Conservation (phyloP, 2,329 filamentous ascomycete genomes). For the Botrytis byssoidea region DNA sequence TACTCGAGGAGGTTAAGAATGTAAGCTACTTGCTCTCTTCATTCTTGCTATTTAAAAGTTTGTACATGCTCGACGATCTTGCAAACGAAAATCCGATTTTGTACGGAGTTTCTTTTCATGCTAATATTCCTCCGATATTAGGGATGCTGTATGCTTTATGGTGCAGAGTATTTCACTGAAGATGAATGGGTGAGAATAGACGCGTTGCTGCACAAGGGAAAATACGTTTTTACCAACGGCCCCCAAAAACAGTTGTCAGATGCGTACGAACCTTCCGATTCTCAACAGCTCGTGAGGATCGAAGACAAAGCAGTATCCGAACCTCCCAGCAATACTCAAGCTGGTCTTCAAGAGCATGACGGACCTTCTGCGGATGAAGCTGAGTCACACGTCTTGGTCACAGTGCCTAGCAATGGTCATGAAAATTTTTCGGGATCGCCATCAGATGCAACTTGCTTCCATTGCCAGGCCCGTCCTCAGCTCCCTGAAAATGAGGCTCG, state of each 20-base stretch:
- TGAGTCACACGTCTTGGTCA: not conserved
- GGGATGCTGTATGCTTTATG: constrained; percentile 33
- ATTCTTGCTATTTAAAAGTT: not conserved
- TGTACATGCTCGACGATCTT: not conserved
- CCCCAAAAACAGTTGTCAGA: constrained; percentile 8
- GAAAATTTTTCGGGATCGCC: not conserved
- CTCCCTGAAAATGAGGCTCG: not conserved
- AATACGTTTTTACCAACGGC: constrained; percentile 34
- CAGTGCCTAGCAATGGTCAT: not conserved
- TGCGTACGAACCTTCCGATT: not conserved
- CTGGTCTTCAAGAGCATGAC: not conserved
- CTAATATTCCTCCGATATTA: not conserved
- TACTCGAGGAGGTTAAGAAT: not conserved
- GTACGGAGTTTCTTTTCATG: not conserved
- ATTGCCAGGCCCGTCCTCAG: not conserved
- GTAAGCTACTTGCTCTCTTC: not conserved
- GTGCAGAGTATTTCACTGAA: constrained; percentile 35
- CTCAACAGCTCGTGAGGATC: no score
- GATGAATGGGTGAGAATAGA: constrained; percentile 38
- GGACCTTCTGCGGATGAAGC: not conserved
- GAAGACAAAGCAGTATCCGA: not conserved
- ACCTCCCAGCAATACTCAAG: not conserved
- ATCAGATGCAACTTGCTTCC: not conserved
- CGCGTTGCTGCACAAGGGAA: constrained; percentile 34
- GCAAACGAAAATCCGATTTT: no score